These are phyloP conservation scores for Pseudocercospora eumusae DNA, from an alignment of 2,329 filamentous ascomycete species.

Conservation along the genomic window DNA sequence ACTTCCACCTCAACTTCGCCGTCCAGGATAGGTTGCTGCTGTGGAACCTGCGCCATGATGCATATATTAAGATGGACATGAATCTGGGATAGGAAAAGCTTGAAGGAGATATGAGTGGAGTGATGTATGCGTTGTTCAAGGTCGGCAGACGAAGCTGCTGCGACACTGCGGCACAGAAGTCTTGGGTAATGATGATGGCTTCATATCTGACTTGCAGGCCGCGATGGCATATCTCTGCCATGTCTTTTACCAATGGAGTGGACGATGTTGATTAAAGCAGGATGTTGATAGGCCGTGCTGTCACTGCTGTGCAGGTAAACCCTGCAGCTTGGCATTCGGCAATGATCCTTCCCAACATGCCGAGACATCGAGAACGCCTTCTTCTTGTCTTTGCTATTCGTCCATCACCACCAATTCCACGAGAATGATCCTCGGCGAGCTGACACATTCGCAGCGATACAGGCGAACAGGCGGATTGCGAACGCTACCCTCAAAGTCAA, in stretches of 20 bases:
- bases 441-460: too few species aligned
- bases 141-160: not conserved
- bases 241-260: not conserved
- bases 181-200: not conserved
- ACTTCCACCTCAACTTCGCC: slow-evolving; percentile 10
- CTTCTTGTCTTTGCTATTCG: not conserved
- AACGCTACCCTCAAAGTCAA: too few species aligned
- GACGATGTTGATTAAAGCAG: not conserved
- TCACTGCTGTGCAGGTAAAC: not conserved
- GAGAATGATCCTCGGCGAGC: too few species aligned
- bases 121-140: not conserved
- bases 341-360: not conserved
- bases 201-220: not conserved
- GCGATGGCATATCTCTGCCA: not conserved
- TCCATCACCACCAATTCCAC: not conserved
- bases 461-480: too few species aligned
- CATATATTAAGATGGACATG: not conserved
- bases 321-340: not conserved
- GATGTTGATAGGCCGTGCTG: not conserved
- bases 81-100: not conserved
- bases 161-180: not conserved
- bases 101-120: not conserved
- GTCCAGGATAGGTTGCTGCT: slow-evolving; percentile 7
- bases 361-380: not conserved
- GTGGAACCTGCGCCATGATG: slow-evolving; percentile 3